Conservation (phyloP, 2,329 filamentous ascomycete species). For the Fusarium sterilihyphosum region DNA sequence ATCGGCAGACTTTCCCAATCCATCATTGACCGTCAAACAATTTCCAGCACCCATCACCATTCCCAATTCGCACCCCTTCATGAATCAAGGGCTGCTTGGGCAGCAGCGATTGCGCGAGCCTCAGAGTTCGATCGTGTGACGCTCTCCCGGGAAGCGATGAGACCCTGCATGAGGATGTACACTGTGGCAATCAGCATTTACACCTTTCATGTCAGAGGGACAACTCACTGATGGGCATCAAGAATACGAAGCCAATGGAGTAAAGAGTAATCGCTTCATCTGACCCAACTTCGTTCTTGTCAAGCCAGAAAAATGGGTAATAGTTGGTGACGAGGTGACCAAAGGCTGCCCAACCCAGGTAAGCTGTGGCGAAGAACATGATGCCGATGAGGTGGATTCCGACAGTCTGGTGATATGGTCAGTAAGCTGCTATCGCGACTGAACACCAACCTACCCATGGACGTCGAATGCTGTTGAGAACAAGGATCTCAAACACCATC, state of each 20-base stretch:
- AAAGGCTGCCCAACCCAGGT: constrained; percentile 60
- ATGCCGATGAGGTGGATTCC: constrained; percentile 55
- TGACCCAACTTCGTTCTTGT: constrained; percentile 55
- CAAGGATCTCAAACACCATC: constrained; percentile 57
- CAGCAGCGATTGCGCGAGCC: constrained; percentile 39
- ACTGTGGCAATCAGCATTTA: constrained; percentile 46
- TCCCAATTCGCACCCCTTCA: constrained; percentile 11
- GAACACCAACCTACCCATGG: constrained; percentile 53
- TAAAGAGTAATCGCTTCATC: constrained; percentile 57
- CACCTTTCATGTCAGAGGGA: not conserved
- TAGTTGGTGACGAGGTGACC: constrained; percentile 58
- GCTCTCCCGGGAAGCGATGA: constrained; percentile 60
- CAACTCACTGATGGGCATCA: constrained; percentile 58
- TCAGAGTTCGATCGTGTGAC: constrained; percentile 44
- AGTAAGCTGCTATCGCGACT: not conserved
- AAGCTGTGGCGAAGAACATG: constrained; percentile 53
- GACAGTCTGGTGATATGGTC: constrained; percentile 52
- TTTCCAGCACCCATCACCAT: not conserved
- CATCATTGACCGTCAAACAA: not conserved
- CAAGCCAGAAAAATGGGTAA: constrained; percentile 62
- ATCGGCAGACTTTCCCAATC: not conserved
- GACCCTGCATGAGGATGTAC: constrained; percentile 60
- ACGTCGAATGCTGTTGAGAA: constrained; percentile 64
- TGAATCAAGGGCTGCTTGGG: constrained; percentile 35
- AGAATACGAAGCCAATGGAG: constrained; percentile 55